phyloP scores from a whole-genome alignment of 345 rosid genomes.

The Ceriops decandra region DNA sequence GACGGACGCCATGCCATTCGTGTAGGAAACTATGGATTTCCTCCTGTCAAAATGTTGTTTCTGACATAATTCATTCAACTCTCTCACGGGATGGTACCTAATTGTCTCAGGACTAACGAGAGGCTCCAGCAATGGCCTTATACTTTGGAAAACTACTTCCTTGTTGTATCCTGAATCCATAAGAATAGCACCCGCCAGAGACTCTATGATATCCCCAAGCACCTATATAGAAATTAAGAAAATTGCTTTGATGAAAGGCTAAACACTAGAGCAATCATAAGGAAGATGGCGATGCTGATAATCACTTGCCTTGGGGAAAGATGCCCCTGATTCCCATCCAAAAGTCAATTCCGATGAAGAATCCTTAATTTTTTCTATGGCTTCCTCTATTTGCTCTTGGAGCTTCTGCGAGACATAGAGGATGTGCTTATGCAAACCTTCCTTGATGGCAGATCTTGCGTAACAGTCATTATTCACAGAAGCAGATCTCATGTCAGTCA shows the following conservation, averaged over 20 bases:
- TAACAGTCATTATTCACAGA: slow-evolving; percentile 89
- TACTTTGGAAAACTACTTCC: slow-evolving; percentile 50
- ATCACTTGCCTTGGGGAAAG: slow-evolving; percentile 66
- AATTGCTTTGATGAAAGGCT: not conserved
- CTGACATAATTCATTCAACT: slow-evolving; percentile 54
- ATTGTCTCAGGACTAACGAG: slow-evolving; percentile 63
- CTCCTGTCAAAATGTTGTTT: slow-evolving; percentile 30
- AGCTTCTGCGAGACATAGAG: slow-evolving; percentile 67
- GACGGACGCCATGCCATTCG: slow-evolving; percentile 25
- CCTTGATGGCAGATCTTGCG: slow-evolving; percentile 54
- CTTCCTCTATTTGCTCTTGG: slow-evolving; percentile 37
- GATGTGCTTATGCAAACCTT: slow-evolving; percentile 61
- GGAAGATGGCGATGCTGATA: not conserved
- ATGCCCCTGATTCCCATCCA: slow-evolving; percentile 77
- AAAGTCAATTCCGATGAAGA: slow-evolving; percentile 25
- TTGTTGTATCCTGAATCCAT: slow-evolving; percentile 76
- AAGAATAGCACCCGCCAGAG: slow-evolving; percentile 79
- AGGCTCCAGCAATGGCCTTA: slow-evolving; percentile 70
- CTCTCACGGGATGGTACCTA: slow-evolving; percentile 56
- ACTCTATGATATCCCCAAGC: slow-evolving; percentile 84
- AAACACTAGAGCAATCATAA: not conserved
- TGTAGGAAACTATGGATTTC: slow-evolving; percentile 10
- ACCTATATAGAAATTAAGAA: slow-evolving; percentile 37
- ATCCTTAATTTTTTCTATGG: slow-evolving; percentile 32
- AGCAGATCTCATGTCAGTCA: slow-evolving; percentile 92